Percentiles rank a stretch among this genome's conserved stretches.
phyloP scores from a whole-genome alignment of 495 filamentous ascomycete species.

The Penicillium taxi region DNA sequence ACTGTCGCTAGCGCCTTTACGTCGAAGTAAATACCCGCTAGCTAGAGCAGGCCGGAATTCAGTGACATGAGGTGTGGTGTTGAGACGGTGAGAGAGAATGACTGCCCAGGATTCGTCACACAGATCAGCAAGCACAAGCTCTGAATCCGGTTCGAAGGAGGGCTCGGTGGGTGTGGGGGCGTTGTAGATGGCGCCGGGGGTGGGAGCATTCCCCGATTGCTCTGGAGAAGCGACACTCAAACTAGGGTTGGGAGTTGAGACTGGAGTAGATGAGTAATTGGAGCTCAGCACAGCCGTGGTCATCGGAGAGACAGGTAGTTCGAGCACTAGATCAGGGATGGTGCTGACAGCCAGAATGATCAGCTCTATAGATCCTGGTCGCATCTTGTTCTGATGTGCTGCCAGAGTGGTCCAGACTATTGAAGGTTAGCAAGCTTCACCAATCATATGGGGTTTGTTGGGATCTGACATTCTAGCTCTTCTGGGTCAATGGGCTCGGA shows the following conservation, averaged over 20 bases:
- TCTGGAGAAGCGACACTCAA: conserved; percentile 38
- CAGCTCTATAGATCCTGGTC: conserved; percentile 42
- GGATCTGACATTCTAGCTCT: conserved; percentile 54
- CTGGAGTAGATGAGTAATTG: conserved; percentile 30
- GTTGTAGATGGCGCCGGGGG: conserved; percentile 26
- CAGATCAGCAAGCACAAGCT: conserved; percentile 66
- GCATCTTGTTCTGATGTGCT: conserved; percentile 38
- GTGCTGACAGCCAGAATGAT: conserved; percentile 59
- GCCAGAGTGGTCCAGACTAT: conserved; percentile 40
- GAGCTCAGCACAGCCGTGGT: conserved; percentile 28
- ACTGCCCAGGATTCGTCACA: conserved; percentile 78
- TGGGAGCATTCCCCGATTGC: conserved; percentile 31
- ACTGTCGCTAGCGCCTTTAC: conserved; percentile 51
- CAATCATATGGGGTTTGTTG: not conserved
- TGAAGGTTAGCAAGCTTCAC: conserved; percentile 1
- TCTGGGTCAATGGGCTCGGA: conserved; percentile 62
- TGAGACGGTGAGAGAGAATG: conserved; percentile 61
- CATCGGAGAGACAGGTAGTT: conserved; percentile 23
- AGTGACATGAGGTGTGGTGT: conserved; percentile 53
- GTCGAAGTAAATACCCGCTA: conserved; percentile 71
- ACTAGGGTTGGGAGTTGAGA: conserved; percentile 42
- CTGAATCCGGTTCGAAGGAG: conserved; percentile 53
- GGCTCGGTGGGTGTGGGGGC: conserved; percentile 52
- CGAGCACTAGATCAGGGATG: conserved; percentile 55
- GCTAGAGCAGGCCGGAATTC: conserved; percentile 58